Conservation (phyloP, 345 rosid genomes). For the Euphorbia tirucalli region DNA sequence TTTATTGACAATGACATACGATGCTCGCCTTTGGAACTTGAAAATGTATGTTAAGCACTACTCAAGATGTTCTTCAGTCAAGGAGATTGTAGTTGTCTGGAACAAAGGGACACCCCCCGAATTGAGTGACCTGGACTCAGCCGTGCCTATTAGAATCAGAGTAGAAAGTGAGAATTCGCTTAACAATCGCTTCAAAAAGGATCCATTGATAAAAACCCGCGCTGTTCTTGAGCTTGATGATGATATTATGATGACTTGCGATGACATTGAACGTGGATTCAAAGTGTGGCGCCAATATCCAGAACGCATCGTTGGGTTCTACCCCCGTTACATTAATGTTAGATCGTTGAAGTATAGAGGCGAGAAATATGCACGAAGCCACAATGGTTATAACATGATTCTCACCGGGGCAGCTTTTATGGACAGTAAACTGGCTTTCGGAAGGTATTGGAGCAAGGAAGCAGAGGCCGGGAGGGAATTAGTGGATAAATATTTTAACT, state of each 20-base stretch:
- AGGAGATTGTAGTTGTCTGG: slow-evolving; percentile 94
- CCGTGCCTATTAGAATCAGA: slow-evolving; percentile 86
- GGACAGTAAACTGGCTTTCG: slow-evolving; percentile 58
- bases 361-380: slow-evolving; percentile 72
- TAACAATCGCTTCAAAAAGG: slow-evolving; percentile 81
- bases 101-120: slow-evolving; percentile 84
- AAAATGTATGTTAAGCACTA: slow-evolving; percentile 89
- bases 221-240: slow-evolving; percentile 95
- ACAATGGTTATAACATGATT: slow-evolving; percentile 79
- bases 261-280: slow-evolving; percentile 79
- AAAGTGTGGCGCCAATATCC: slow-evolving; percentile 87
- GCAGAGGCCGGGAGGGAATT: slow-evolving; percentile 63
- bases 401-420: slow-evolving; percentile 96
- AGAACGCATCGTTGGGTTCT: slow-evolving; percentile 80
- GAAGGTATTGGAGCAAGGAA: slow-evolving; percentile 55
- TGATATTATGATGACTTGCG: slow-evolving; percentile 92
- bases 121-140: slow-evolving; percentile 61
- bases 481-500: slow-evolving; percentile 71
- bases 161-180: slow-evolving; percentile 66
- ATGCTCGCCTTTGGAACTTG: slow-evolving; percentile 96
- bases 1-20: slow-evolving; percentile 85
- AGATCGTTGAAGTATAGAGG: slow-evolving; percentile 61
- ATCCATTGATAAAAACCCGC: slow-evolving; percentile 62
- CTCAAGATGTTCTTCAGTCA: slow-evolving; percentile 87
- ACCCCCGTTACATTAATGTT: slow-evolving; percentile 64